Base-by-base conservation (phyloP, 2,329 filamentous ascomycete genomes). In the Pezicula carpinea region DNA sequence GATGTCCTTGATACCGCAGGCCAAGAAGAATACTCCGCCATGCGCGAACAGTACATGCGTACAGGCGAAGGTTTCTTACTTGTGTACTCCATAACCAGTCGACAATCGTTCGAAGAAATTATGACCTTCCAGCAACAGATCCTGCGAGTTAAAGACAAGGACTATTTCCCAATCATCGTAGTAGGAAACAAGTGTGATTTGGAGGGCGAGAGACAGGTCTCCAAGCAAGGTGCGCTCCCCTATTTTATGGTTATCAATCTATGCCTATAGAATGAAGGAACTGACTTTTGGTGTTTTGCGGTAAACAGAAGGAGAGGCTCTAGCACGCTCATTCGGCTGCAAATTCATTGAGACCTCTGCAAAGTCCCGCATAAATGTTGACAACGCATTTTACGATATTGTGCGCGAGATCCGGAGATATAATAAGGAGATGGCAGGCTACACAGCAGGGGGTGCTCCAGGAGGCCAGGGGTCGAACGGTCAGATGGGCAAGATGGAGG, bases 131-230 rank as follows among this genome's bases (percentile, higher is more conserved):
- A 97, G 72, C 91, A 97, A 77, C 93, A 99, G 72, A 99, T 99
- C 66, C 77, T 99, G 59, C 78, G 93, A 60, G 93, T 99, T 62
- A 99, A 99, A 80, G 93, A 97, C 76, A 97, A 96, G 82, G 93
- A 99, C 73, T 96, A 96, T 70, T 99, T 99, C 76, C 93, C 93
- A 60, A 97, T 99, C 76, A 96, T 97, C 49, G 88, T 99, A 39
- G 93, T 97, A 35, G 93, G 90, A 61, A 99, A 99, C 82, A 99
- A 99, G 79, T 96, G 92, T 73, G 93, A 99, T 89, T 74, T 99
- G 68, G 92, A 96, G 64, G 77, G 77, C 60, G 92, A 99, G 72
- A 82, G 93, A 64, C 87, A 92, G 63, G 93, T 99, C 50, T 87
- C 89, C 55, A 85, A 86, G 74, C 85, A 95, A 82, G 92, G 92